These are phyloP conservation scores for Maudiozyma bulderi DNA, from an alignment of 805 yeast species.

Conservation along the genomic window DNA sequence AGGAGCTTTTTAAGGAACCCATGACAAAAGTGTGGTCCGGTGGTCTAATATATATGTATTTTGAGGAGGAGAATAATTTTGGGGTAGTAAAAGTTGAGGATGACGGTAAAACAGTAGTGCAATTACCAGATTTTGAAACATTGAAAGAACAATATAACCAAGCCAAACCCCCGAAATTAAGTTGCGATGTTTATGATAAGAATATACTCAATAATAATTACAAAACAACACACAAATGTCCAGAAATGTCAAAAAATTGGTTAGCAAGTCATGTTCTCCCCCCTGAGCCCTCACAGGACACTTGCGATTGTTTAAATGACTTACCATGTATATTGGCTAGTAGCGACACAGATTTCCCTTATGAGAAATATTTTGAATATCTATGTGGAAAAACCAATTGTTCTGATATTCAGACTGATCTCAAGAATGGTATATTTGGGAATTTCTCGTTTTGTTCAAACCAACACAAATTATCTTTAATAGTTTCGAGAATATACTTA, in stretches of 20 bases:
- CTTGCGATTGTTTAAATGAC: slow-evolving; percentile 53
- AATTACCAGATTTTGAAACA: slow-evolving; percentile 51
- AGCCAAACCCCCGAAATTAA: slow-evolving; percentile 39
- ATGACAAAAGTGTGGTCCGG: slow-evolving; percentile 83
- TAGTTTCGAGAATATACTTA: slow-evolving; percentile 52
- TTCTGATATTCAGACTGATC: slow-evolving; percentile 49
- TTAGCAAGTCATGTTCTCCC: slow-evolving; percentile 52
- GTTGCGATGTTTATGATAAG: slow-evolving; percentile 1
- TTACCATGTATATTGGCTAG: slow-evolving; percentile 44
- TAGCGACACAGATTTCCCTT: slow-evolving; percentile 38
- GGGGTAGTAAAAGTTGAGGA: slow-evolving; percentile 52
- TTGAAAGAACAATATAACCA: slow-evolving; percentile 43
- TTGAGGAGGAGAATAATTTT: slow-evolving; percentile 63
- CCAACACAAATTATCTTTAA: slow-evolving; percentile 52
- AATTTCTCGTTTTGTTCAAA: slow-evolving; percentile 56
- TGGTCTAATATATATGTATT: slow-evolving; percentile 77
- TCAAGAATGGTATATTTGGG: slow-evolving; percentile 53
- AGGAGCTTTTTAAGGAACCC: slow-evolving; percentile 48
- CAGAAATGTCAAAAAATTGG: slow-evolving; percentile 35
- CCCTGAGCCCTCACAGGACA: slow-evolving; percentile 52
- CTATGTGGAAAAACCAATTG: slow-evolving; percentile 54
- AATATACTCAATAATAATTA: slow-evolving; percentile 35
- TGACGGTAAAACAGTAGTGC: slow-evolving; percentile 35
- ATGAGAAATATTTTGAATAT: slow-evolving; percentile 45
- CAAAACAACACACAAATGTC: slow-evolving; percentile 8